Evolutionary conservation across 2,329 filamentous ascomycete species (phyloP).

Genomic region (Cladosporium sp.): DNA sequence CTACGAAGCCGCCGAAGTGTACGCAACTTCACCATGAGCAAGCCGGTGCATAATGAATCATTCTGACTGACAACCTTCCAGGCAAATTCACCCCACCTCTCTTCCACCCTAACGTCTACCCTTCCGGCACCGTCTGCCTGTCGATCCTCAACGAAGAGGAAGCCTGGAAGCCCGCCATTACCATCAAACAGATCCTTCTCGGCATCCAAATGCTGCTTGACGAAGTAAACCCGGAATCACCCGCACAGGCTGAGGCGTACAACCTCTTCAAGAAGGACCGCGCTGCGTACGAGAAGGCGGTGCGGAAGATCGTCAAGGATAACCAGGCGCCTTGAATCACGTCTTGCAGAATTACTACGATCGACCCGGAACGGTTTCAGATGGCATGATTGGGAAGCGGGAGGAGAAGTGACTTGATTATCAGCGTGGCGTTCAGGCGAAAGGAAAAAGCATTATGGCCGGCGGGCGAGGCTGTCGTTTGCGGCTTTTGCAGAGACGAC

Average conservation of each 20-base stretch:
- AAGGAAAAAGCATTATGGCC: background rate
- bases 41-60: conserved; percentile 20
- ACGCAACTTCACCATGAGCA: conserved; percentile 44
- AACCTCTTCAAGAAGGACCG: conserved; percentile 93
- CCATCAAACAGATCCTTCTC: conserved; percentile 94
- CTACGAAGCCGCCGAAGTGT: conserved; percentile 99
- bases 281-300: conserved; percentile 82
- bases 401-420: conserved; percentile 8
- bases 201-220: conserved; percentile 95
- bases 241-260: conserved; percentile 95
- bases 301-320: conserved; percentile 83
- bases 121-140: conserved; percentile 94
- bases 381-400: background rate
- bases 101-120: conserved; percentile 98
- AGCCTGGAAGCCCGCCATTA: conserved; percentile 97
- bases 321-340: conserved; percentile 67
- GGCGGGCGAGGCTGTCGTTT: background rate
- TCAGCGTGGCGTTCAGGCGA: conserved; percentile 21
- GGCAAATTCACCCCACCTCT: conserved; percentile 96
- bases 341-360: background rate
- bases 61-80: conserved; percentile 43
- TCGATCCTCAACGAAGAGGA: conserved; percentile 98
- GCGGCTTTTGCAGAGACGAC: background rate
- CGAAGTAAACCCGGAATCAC: conserved; percentile 95
- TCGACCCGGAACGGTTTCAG: background rate